Percentiles rank a stretch among this genome's conserved stretches.
Conservation (phyloP, 2,329 filamentous ascomycete genomes). For the Xylariaceae sp. region DNA sequence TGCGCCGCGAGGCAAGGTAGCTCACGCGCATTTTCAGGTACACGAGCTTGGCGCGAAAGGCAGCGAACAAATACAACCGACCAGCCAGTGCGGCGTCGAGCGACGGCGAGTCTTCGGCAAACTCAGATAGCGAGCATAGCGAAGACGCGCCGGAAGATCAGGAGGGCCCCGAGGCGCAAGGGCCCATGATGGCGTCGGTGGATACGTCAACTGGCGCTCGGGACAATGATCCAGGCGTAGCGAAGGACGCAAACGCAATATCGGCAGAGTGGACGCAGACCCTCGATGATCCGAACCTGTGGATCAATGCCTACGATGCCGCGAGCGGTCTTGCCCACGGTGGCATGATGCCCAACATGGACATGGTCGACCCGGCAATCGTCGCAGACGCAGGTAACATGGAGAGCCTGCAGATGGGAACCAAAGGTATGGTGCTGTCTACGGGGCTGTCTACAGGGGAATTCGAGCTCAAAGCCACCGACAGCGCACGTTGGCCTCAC, state of each 20-base stretch:
- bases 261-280: conserved; percentile 8
- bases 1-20: no score
- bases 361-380: conserved; percentile 1
- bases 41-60: conserved; percentile 10
- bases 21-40: conserved; percentile 3
- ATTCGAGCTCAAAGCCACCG: neutral
- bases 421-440: neutral
- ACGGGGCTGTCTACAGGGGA: no score
- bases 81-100: conserved; percentile 1
- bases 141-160: neutral
- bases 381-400: no score
- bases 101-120: conserved; percentile 2
- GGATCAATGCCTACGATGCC: conserved; percentile 7
- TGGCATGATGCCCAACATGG: neutral
- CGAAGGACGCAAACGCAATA: no score
- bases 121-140: conserved; percentile 3
- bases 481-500: neutral
- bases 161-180: neutral
- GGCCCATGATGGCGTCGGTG: neutral
- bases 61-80: neutral
- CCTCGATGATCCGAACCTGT: conserved; percentile 6
- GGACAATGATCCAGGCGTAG: no score
- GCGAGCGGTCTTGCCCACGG: neutral
- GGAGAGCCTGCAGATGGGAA: neutral
- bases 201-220: neutral